Evolutionary conservation across 2,329 filamentous ascomycete species (phyloP).

Genomic region (Atkinsonella texensis): DNA sequence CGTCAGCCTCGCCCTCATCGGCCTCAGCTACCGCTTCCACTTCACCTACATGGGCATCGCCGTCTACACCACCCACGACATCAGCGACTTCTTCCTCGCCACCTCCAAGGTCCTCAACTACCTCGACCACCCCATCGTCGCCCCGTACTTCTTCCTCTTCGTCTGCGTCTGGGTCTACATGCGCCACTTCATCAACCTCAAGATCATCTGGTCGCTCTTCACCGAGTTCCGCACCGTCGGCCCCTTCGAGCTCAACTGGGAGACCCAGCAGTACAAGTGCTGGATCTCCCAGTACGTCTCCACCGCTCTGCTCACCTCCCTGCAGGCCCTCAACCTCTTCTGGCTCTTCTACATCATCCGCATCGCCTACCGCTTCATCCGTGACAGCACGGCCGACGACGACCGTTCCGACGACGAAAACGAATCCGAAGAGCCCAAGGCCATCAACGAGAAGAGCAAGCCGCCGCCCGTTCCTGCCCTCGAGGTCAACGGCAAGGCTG

Average conservation of each 20-base stretch:
- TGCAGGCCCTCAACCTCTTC: slow-evolving; percentile 69
- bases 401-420: slow-evolving; percentile 61
- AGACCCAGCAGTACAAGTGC: slow-evolving; percentile 66
- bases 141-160: slow-evolving; percentile 75
- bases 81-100: slow-evolving; percentile 90
- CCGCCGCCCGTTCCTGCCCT: slow-evolving; percentile 8
- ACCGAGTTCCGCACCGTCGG: slow-evolving; percentile 65
- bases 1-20: slow-evolving; percentile 75
- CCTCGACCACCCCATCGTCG: slow-evolving; percentile 65
- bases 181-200: slow-evolving; percentile 73
- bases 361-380: slow-evolving; percentile 60
- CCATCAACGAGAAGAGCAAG: slow-evolving; percentile 18
- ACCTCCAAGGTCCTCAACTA: slow-evolving; percentile 91
- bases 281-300: slow-evolving; percentile 57
- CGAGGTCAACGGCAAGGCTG: slow-evolving; percentile 12
- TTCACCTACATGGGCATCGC: slow-evolving; percentile 91
- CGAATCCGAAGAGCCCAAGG: slow-evolving; percentile 39
- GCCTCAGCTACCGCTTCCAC: slow-evolving; percentile 84
- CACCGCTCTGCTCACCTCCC: slow-evolving; percentile 46
- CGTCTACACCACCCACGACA: slow-evolving; percentile 90
- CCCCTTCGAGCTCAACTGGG: slow-evolving; percentile 67
- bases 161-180: slow-evolving; percentile 79
- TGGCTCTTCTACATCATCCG: slow-evolving; percentile 70
- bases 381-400: slow-evolving; percentile 50
- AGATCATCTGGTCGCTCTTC: slow-evolving; percentile 63